A percentile compares a stretch with the other conserved stretches of the same genome.
phyloP scores from a whole-genome alignment of 148 eudicot species.

The Rheum nobile region DNA sequence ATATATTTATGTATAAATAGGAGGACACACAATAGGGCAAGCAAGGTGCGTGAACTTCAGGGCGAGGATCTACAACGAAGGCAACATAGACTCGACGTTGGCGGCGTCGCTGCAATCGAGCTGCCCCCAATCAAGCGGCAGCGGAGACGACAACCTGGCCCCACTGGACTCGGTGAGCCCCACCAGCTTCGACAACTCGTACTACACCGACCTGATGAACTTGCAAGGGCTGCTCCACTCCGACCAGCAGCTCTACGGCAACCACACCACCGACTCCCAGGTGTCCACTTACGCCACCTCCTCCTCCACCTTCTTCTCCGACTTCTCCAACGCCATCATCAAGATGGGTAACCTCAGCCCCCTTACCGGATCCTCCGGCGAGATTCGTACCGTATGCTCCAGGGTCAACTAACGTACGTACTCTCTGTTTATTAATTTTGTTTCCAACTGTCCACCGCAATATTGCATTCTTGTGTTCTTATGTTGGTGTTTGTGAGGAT shows the following conservation, averaged over 20 bases:
- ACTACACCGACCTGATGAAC: conserved; percentile 42
- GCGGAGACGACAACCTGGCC: conserved; percentile 35
- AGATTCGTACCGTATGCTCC: conserved; percentile 50
- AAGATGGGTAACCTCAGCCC: conserved; percentile 60
- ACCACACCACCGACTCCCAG: conserved; percentile 39
- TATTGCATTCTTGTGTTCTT: too few species aligned
- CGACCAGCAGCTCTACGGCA: conserved; percentile 58
- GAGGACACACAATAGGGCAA: conserved; percentile 63
- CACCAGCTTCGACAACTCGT: conserved; percentile 37
- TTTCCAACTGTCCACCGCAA: too few species aligned
- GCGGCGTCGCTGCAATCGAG: conserved; percentile 25
- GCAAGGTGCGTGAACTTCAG: conserved; percentile 54
- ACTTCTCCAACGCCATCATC: conserved; percentile 41
- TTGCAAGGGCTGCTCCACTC: conserved; percentile 65
- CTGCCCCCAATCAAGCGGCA: conserved; percentile 29
- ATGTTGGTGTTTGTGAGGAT: too few species aligned
- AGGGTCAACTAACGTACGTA: conserved; percentile 32
- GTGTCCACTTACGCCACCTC: conserved; percentile 26
- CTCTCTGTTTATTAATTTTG: too few species aligned
- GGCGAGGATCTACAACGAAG: conserved; percentile 46
- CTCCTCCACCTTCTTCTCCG: conserved; percentile 24
- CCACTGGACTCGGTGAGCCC: conserved; percentile 37
- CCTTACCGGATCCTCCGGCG: conserved; percentile 45
- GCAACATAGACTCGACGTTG: conserved; percentile 36
- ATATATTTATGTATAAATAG: conserved; percentile 11